Base-by-base conservation (phyloP, 768 basidiomycete genomes). In the Pulveroboletus sp. region DNA sequence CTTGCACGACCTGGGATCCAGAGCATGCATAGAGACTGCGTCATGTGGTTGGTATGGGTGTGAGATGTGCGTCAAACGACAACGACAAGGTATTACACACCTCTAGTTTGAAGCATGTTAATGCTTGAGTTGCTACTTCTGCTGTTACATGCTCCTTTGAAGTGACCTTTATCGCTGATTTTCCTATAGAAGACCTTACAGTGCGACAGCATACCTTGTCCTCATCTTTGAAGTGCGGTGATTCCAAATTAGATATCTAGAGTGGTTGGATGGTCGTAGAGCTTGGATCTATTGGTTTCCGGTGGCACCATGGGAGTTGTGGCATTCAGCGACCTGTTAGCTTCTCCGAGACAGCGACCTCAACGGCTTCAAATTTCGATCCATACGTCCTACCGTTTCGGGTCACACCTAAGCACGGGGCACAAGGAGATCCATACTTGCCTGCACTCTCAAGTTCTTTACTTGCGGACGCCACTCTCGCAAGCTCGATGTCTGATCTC, bases 81-180 rank as follows among this genome's bases (percentile, higher is more conserved):
- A 52, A 28, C 37, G 61, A 6, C 21, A 50, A 1, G 24, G 56
- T 2, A 40, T 64, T 0, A 0, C n/a, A 9, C 44, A 59, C 0
- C 62, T 61, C 8, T 9, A 15, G 3, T 50, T 55, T 1, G 60
- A 61, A 9, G 55, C 54, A 0, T 61, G 64, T 3, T 9, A 57
- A 10, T 35, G 52, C 11, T 43, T 38, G 41, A 57, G 41, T 24
- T 61, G 60, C 47, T 43, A 11, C 30, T 21, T 37, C 18, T 17
- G 8, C 33, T n/a, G n/a, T n/a, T n/a, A n/a, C n/a, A n/a, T n/a
- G 24, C n/a, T 12, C 35, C 18, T 32, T 35, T 27, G 35, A 5
- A 28, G n/a, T 5, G n/a, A 11, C 0, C 27, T 7, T 39, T 15
- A 17, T 8, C 24, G 2, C n/a, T 8, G 15, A 17, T 27, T 15